These are phyloP conservation scores for Trichoderma hamatum DNA, from an alignment of 2,329 filamentous ascomycete species.

Conservation along the genomic window DNA sequence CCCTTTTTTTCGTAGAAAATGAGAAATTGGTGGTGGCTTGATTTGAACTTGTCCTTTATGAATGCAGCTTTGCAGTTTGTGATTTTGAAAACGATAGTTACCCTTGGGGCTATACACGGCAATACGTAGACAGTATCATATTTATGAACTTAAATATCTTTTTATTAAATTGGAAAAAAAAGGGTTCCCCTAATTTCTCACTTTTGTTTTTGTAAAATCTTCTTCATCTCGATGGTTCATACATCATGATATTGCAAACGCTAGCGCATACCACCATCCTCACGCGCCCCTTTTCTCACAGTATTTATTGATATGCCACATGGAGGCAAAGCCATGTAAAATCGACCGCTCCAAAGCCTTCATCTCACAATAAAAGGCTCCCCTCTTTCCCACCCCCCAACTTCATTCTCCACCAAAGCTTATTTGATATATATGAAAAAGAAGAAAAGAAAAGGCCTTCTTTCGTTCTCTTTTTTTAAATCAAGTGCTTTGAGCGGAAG, in stretches of 20 bases:
- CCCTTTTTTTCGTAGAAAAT: background rate
- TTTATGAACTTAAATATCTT: background rate
- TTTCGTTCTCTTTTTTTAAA: constrained; percentile 32
- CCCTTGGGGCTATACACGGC: too few species aligned
- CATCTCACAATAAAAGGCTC: background rate
- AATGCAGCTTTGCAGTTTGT: background rate
- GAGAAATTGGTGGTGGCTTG: background rate
- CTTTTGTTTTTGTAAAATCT: background rate
- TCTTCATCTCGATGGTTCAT: constrained; percentile 17
- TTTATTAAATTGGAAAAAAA: constrained; percentile 1
- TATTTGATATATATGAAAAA: background rate
- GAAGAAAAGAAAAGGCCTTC: background rate
- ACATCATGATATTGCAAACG: constrained; percentile 32
- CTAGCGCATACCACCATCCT: constrained; percentile 26
- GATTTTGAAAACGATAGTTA: too few species aligned
- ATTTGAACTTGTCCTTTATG: background rate
- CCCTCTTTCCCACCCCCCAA: too few species aligned
- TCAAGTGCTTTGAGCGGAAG: constrained; percentile 68
- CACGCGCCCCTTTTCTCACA: background rate
- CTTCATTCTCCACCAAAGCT: background rate
- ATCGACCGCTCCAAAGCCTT: constrained; percentile 1
- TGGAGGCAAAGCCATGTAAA: background rate
- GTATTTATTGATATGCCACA: constrained; percentile 6
- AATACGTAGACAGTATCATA: background rate
- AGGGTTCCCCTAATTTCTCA: background rate